Evolutionary conservation across 2,329 filamentous ascomycete genomes (phyloP).

Genomic region (Capronia americana): DNA sequence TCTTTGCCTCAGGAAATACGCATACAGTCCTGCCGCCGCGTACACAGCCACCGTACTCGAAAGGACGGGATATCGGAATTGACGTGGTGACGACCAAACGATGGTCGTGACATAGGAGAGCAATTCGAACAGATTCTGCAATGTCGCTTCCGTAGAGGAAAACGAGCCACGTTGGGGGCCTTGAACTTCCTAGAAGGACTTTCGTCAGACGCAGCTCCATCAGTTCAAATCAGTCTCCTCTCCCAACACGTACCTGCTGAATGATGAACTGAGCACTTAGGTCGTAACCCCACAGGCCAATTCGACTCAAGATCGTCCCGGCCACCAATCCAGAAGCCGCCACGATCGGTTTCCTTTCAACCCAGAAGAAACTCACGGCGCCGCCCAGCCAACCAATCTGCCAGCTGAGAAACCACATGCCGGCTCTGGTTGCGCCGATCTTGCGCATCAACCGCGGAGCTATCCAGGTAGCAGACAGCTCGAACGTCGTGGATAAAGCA

Average conservation of each 20-base stretch:
- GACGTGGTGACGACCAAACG: conserved; percentile 65
- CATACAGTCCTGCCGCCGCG: conserved; percentile 49
- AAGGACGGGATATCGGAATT: conserved; percentile 69
- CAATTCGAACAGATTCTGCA: conserved; percentile 75
- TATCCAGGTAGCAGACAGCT: conserved; percentile 60
- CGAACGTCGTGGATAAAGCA: conserved; percentile 57
- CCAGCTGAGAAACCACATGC: conserved; percentile 74
- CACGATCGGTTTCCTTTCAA: conserved; percentile 45
- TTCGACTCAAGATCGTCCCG: conserved; percentile 62
- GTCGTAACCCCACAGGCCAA: conserved; percentile 69
- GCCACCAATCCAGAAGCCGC: conserved; percentile 56
- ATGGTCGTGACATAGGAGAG: conserved; percentile 71
- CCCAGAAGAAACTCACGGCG: conserved; percentile 54
- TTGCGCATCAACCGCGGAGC: conserved; percentile 58
- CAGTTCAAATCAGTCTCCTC: background rate
- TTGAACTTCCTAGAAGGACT: conserved; percentile 20
- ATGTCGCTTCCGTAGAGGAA: conserved; percentile 69
- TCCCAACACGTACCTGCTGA: conserved; percentile 46
- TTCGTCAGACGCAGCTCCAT: background rate
- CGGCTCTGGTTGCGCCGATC: conserved; percentile 67
- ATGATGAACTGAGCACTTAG: conserved; percentile 66
- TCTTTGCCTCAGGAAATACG: conserved; percentile 57
- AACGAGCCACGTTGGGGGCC: conserved; percentile 67
- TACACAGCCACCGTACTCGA: conserved; percentile 64
- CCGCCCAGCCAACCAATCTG: conserved; percentile 64